Evolutionary conservation across 768 basidiomycete genomes (phyloP), one percentile per base, ranked within the genome.

Genomic region (Leccinum fibrillosum): DNA sequence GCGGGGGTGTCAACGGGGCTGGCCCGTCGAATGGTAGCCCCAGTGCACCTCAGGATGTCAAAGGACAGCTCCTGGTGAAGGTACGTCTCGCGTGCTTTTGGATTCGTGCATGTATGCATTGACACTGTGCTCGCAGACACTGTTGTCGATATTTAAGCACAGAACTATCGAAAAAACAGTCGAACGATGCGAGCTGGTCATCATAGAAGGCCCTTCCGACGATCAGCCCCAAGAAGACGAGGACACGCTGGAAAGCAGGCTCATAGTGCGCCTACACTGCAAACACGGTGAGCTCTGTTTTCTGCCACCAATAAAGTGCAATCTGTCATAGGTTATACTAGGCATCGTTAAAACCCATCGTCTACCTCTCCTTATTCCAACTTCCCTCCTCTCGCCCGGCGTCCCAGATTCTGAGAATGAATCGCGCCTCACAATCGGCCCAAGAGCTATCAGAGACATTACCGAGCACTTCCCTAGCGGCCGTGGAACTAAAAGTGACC

Each of bases 261-360:
- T 93, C 53, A 78, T 89, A 30, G 75, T 93, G 39, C 85, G 86
- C 61, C 71, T 93, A 52, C 80, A 90, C 64, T 94, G 92, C 71
- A 92, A 93, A 76, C 88, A 92, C 63, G 92, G 91, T 90, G 68
- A 61, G 75, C 61, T 11, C 37, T 1, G 9, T 19, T 49, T 39
- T 32, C 25, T 30, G 3, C 26, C n/a, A 49, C 10, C 52, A 10
- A 26, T 25, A 25, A 37, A 12, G 56, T 53, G 59, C 59, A 47
- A 25, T 21, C 56, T 54, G 47, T 54, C 60, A 61, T 65, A 52
- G 53, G 48, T 52, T 4, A 17, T 19, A 28, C 23, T 53, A 93
- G 91, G 90, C 45, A 85, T 93, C 54, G 74, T 89, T 12, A 93
- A 92, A 74, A 94, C 92, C 0, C 92, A 94, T 72, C 82, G 86